Evolutionary conservation across 2,329 filamentous ascomycete genomes (phyloP).

Genomic region (Ophiostoma australiae): DNA sequence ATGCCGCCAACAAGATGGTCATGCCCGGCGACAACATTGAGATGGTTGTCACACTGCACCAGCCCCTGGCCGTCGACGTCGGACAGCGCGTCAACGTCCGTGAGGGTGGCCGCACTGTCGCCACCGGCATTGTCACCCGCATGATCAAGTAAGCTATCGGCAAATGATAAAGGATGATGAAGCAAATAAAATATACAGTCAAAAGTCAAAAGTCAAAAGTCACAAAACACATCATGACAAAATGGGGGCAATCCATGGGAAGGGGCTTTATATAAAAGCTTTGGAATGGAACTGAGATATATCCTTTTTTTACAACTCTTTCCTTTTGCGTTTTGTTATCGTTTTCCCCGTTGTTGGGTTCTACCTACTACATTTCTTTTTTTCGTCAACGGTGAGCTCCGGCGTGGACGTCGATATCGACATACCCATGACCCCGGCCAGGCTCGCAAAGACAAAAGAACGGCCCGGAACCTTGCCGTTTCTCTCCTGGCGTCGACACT

Average conservation of each 20-base stretch:
- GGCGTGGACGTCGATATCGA: not conserved
- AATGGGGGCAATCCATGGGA: not conserved
- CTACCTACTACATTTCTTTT: not conserved
- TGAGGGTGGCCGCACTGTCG: slow-evolving; percentile 88
- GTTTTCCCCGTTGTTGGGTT: not conserved
- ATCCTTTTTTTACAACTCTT: not conserved
- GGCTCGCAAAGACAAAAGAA: not conserved
- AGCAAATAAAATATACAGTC: not conserved
- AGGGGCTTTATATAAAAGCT: slow-evolving; percentile 12
- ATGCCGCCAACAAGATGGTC: slow-evolving; percentile 70
- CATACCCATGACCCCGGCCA: not conserved
- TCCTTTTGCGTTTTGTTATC: not conserved
- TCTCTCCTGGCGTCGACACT: not conserved
- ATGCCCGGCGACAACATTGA: slow-evolving; percentile 99
- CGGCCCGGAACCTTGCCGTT: not conserved
- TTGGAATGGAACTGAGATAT: not conserved
- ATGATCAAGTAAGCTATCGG: slow-evolving; percentile 50
- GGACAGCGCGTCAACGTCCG: slow-evolving; percentile 98
- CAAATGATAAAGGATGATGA: not conserved
- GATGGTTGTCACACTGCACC: slow-evolving; percentile 83
- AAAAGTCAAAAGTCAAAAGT: slow-evolving; percentile 17
- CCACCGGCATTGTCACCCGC: slow-evolving; percentile 75
- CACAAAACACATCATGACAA: slow-evolving; percentile 13
- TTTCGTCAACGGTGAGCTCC: not conserved
- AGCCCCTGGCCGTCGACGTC: slow-evolving; percentile 80